Evolutionary conservation across 441 rosid species (phyloP), one percentile per base, ranked within the genome.

Genomic region (Macaranga tanarius): DNA sequence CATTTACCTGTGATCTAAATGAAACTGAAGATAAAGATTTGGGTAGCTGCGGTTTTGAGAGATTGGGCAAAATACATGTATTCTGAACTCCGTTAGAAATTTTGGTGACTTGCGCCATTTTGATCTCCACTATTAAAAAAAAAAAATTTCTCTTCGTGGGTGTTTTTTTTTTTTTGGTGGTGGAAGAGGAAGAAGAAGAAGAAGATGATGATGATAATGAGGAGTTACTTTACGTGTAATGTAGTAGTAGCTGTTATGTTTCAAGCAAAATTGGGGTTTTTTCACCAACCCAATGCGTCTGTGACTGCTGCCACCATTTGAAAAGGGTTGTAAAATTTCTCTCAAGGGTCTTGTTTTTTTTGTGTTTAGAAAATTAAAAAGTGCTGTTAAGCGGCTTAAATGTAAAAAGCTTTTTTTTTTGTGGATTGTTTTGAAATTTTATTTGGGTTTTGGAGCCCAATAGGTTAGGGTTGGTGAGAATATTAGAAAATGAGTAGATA

Each of bases 91-190:
- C 88, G 47, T 75, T 73, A 77, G 71, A 79, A 76, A 85, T 81
- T 83, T 79, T 84, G 81, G 81, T 79, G 40, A 70, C 83, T 73
- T 87, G 91, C 2, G 93, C 92, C 97, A 92, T 92, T 50, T 60
- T 69, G 60, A 72, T 73, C 48, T 45, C 38, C 48, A 60, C 7
- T 22, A 22, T 3, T 0, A 47, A 22, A 19, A 25, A 34, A 13
- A 19, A 59, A 50, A 23, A 11, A 54, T 17, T 10, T 3, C 38
- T 44, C 62, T n/a, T 5, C n/a, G n/a, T n/a, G 3, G 34, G 5
- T 38, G 9, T 22, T 28, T 55, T 19, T 52, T 34, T 7, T 12
- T 12, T n/a, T 40, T 22, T 15, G 26, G 16, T 4, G 17, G 16
- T 2, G 22, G 16, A 19, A 5, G 73, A 23, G 3, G 71, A 58